phyloP scores from a whole-genome alignment of 768 basidiomycete genomes.

The Auricularia auricula-judae region DNA sequence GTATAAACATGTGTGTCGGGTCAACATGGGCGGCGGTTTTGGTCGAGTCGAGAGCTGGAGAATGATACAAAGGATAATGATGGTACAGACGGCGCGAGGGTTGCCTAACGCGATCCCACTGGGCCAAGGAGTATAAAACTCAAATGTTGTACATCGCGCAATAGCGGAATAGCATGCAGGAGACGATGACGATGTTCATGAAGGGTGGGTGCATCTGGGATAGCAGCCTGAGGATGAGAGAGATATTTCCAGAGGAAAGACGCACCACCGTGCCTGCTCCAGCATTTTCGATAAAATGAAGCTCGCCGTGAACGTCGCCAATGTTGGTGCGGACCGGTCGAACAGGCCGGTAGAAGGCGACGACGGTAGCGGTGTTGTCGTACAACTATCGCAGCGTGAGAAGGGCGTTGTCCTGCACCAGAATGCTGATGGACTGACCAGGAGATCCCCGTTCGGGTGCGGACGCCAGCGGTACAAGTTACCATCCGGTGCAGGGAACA shows the following conservation, averaged over 20 bases:
- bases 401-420: neutral
- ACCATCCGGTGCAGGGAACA: constrained; percentile 78
- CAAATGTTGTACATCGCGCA: constrained; percentile 2
- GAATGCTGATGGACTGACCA: neutral
- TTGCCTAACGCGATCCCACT: neutral
- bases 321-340: constrained; percentile 72
- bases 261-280: constrained; percentile 73
- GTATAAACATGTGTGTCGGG: neutral
- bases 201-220: constrained; percentile 74
- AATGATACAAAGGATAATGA: neutral
- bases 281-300: constrained; percentile 70
- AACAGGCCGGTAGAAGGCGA: constrained; percentile 73
- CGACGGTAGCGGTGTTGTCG: constrained; percentile 16
- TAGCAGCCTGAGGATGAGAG: neutral
- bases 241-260: constrained; percentile 2
- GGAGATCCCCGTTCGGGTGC: constrained; percentile 48
- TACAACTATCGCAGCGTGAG: neutral
- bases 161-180: constrained; percentile 68
- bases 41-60: neutral
- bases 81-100: neutral
- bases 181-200: constrained; percentile 81
- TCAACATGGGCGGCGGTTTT: constrained; percentile 8
- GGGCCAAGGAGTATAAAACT: neutral
- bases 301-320: constrained; percentile 77
- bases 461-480: constrained; percentile 72